Evolutionary conservation across 345 rosid species (phyloP).

Genomic region (Gossypium australe): DNA sequence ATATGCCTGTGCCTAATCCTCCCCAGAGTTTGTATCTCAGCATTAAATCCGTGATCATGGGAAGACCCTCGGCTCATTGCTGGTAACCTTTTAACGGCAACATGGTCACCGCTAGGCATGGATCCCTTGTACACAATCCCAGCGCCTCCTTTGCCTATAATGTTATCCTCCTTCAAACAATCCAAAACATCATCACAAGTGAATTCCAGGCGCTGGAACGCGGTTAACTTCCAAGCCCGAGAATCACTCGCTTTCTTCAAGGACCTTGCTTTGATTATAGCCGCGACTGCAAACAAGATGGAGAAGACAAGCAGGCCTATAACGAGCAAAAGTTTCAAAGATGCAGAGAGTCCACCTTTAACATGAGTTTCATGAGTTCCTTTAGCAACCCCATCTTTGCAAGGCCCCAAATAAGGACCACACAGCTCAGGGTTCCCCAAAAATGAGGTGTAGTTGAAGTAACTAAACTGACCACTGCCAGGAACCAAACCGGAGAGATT

Average conservation of each 20-base stretch:
- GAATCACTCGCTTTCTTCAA: slow-evolving; percentile 77
- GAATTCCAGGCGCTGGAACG: slow-evolving; percentile 88
- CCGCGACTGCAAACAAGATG: slow-evolving; percentile 70
- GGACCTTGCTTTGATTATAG: slow-evolving; percentile 74
- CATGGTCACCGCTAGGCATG: slow-evolving; percentile 71
- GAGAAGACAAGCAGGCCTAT: slow-evolving; percentile 82
- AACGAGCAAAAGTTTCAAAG: slow-evolving; percentile 76
- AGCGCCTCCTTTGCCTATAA: slow-evolving; percentile 92
- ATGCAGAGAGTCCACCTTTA: slow-evolving; percentile 68
- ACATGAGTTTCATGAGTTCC: slow-evolving; percentile 46
- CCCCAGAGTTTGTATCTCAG: slow-evolving; percentile 89
- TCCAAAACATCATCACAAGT: slow-evolving; percentile 77
- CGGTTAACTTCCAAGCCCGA: slow-evolving; percentile 82
- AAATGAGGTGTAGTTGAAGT: slow-evolving; percentile 86
- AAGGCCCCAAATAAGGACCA: slow-evolving; percentile 83
- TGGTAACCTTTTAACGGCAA: slow-evolving; percentile 80
- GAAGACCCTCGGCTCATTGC: slow-evolving; percentile 80
- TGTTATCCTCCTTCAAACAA: slow-evolving; percentile 81
- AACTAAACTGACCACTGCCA: slow-evolving; percentile 80
- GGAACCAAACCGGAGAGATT: slow-evolving; percentile 92
- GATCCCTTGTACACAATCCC: slow-evolving; percentile 80
- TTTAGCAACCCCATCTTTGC: slow-evolving; percentile 53
- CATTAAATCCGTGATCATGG: slow-evolving; percentile 92
- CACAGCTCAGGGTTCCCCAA: slow-evolving; percentile 72
- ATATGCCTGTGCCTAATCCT: slow-evolving; percentile 83